Percentiles rank a stretch among this genome's conserved stretches.
These are phyloP conservation scores for Cyclostephanos tholiformis DNA, from an alignment of 108 stramenopile species.

Conservation along the genomic window DNA sequence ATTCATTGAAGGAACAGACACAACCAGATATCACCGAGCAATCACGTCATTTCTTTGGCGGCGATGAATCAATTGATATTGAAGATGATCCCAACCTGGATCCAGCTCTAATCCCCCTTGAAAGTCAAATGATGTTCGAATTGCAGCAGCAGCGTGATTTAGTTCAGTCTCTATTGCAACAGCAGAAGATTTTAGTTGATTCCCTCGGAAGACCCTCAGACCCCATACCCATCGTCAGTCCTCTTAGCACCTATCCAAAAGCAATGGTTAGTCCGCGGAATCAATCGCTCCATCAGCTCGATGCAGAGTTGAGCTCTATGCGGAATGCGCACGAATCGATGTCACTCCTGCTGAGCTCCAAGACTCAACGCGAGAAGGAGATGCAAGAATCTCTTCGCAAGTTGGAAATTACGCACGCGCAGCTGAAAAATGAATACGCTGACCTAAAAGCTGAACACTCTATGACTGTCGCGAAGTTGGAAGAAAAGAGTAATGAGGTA, in stretches of 20 bases:
- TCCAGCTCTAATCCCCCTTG: neutral
- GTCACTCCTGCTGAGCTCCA: constrained; percentile 14
- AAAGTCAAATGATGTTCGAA: neutral
- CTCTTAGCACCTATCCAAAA: neutral
- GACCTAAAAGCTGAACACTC: neutral
- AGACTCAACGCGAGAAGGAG: constrained; percentile 9
- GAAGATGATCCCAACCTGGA: neutral
- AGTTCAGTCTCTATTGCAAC: neutral
- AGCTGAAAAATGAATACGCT: constrained; percentile 7
- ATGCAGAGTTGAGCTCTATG: constrained; percentile 16
- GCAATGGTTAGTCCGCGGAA: neutral
- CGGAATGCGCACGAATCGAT: constrained; percentile 20
- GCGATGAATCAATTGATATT: neutral
- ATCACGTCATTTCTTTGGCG: neutral
- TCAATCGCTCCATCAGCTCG: constrained; percentile 13
- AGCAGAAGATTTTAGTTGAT: neutral
- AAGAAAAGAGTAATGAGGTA: constrained; percentile 15
- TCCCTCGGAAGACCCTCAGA: neutral
- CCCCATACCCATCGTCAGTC: neutral
- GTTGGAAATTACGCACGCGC: constrained; percentile 5
- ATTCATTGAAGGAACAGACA: constrained; percentile 22
- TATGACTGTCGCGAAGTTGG: neutral
- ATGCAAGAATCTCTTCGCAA: constrained; percentile 4
- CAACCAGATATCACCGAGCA: neutral
- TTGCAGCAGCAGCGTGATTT: neutral